Evolutionary conservation across 495 filamentous ascomycete genomes (phyloP).

Genomic region (Penicillium odoratum): DNA sequence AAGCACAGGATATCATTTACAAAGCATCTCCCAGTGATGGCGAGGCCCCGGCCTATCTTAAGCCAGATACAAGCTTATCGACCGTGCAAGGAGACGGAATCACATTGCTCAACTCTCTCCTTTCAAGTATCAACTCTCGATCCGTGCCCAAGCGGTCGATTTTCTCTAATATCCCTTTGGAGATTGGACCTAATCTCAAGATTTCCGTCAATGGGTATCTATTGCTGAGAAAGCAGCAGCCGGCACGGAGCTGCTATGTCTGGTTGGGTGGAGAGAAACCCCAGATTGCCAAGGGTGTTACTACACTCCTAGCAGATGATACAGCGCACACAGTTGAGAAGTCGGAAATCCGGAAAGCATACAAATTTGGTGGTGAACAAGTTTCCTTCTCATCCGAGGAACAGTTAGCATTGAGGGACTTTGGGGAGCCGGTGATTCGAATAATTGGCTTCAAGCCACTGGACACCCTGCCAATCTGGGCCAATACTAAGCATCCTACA

Average conservation of each 20-base stretch:
- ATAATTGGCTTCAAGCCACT: conserved; percentile 93
- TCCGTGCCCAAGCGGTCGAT: conserved; percentile 82
- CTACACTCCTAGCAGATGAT: conserved; percentile 71
- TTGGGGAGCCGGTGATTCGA: conserved; percentile 78
- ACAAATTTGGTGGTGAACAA: conserved; percentile 91
- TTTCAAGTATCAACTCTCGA: conserved; percentile 89
- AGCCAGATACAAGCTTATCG: conserved; percentile 48
- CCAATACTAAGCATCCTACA: conserved; percentile 76
- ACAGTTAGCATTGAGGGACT: conserved; percentile 68
- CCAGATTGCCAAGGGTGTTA: conserved; percentile 73
- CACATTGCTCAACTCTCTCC: conserved; percentile 73
- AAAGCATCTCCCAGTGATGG: conserved; percentile 59
- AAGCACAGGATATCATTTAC: conserved; percentile 75
- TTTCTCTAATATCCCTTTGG: conserved; percentile 81
- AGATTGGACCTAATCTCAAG: conserved; percentile 78
- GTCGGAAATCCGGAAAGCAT: conserved; percentile 82
- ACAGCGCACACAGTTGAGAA: conserved; percentile 75
- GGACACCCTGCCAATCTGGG: conserved; percentile 76
- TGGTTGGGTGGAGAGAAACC: conserved; percentile 80
- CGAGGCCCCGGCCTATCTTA: conserved; percentile 60
- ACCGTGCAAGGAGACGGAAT: conserved; percentile 68
- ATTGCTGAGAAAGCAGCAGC: conserved; percentile 77
- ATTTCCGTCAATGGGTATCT: conserved; percentile 95
- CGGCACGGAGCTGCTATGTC: conserved; percentile 77
- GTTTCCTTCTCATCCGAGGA: conserved; percentile 85